Evolutionary conservation across 169 alveolate genomes (phyloP).

Genomic region (Plasmodium inui): DNA sequence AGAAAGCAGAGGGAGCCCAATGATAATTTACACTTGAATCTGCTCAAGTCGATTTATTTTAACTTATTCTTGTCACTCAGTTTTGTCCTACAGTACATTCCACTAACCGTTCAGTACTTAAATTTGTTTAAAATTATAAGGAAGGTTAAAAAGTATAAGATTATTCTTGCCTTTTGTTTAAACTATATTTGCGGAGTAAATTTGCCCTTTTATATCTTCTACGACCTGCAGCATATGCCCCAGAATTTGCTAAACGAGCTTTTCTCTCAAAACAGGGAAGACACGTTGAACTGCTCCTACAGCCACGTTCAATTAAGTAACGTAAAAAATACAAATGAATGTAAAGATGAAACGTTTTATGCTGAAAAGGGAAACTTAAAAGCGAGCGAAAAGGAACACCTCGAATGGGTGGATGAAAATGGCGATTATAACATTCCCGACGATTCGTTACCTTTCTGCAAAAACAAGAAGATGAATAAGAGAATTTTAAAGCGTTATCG

Average conservation of each 20-base stretch:
- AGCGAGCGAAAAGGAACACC: slow-evolving; percentile 28
- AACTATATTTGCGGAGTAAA: slow-evolving; percentile 65
- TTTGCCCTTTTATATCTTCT: slow-evolving; percentile 51
- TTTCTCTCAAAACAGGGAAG: slow-evolving; percentile 23
- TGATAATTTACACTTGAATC: slow-evolving; percentile 44
- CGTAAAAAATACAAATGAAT: slow-evolving; percentile 3
- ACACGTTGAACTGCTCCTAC: neutral
- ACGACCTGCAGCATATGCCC: slow-evolving; percentile 37
- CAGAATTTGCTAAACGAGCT: slow-evolving; percentile 19
- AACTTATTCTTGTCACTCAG: slow-evolving; percentile 58
- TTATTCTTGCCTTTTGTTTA: slow-evolving; percentile 47
- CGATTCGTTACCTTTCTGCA: slow-evolving; percentile 22
- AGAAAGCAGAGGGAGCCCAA: neutral
- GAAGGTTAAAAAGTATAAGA: slow-evolving; percentile 60
- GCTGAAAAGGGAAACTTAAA: slow-evolving; percentile 22
- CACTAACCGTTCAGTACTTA: slow-evolving; percentile 54
- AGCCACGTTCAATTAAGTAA: slow-evolving; percentile 3
- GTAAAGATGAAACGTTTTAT: slow-evolving; percentile 19
- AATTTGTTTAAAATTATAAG: slow-evolving; percentile 67
- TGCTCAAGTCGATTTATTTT: slow-evolving; percentile 65
- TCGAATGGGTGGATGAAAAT: slow-evolving; percentile 51
- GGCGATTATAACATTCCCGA: slow-evolving; percentile 21
- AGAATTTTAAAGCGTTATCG: slow-evolving; percentile 36
- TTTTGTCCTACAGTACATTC: slow-evolving; percentile 61
- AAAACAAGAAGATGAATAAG: slow-evolving; percentile 33